phyloP scores from a whole-genome alignment of 768 basidiomycete species.

The Boletus tylopilopsis region DNA sequence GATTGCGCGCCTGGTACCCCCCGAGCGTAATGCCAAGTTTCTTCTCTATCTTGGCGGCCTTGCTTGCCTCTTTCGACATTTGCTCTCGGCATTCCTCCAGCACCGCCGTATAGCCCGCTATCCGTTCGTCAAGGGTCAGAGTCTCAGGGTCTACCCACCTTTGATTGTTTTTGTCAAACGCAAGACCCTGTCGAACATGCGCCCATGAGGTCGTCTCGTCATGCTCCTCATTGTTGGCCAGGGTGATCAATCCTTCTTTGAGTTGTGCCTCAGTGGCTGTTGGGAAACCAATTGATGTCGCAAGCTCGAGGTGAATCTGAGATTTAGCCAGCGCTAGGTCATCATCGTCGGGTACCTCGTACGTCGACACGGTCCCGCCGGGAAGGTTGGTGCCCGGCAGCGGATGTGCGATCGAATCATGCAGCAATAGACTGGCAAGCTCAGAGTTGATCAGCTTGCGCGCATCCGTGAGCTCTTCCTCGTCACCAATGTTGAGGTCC shows the following conservation, averaged over 20 bases:
- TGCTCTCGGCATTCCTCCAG: conserved; percentile 60
- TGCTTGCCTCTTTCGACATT: conserved; percentile 79
- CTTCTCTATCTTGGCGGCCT: conserved; percentile 85
- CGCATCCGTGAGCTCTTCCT: conserved; percentile 45
- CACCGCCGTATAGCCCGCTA: conserved; percentile 59
- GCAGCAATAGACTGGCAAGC: conserved; percentile 72
- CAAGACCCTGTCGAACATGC: conserved; percentile 54
- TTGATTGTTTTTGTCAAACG: conserved; percentile 52
- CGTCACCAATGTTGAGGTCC: conserved; percentile 51
- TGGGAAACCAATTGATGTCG: conserved; percentile 77
- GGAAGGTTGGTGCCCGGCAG: conserved; percentile 81
- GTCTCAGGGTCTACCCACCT: conserved; percentile 64
- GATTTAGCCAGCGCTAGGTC: conserved; percentile 65
- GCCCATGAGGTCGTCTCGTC: conserved; percentile 73
- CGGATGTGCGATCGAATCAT: conserved; percentile 86
- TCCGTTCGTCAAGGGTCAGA: conserved; percentile 57
- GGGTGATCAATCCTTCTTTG: conserved; percentile 65
- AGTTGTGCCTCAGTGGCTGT: conserved; percentile 77
- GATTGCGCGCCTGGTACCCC: conserved; percentile 83
- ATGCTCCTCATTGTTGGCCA: conserved; percentile 57
- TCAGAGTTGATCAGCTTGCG: conserved; percentile 72
- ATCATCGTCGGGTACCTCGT: conserved; percentile 75
- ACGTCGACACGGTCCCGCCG: conserved; percentile 65
- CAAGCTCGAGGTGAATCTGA: conserved; percentile 78
- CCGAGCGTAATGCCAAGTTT: conserved; percentile 83